Evolutionary conservation across 345 rosid species (phyloP).

Genomic region (Eucalyptus erythrocorys): DNA sequence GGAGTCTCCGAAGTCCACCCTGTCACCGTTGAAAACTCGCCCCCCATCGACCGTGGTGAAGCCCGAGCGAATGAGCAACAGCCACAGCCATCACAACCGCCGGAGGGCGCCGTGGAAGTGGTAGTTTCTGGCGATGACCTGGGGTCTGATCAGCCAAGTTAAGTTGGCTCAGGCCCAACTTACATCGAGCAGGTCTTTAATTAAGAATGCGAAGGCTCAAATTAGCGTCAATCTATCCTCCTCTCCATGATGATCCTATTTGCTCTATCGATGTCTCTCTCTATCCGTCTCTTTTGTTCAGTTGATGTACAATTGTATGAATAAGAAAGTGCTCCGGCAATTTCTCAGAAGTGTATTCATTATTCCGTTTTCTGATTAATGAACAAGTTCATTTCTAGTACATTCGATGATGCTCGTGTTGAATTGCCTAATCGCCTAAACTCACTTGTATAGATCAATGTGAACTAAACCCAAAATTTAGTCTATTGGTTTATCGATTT

Average conservation of each 20-base stretch:
- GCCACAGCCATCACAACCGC: not conserved
- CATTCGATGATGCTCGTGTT: not conserved
- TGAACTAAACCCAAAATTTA: not conserved
- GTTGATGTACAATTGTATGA: no score
- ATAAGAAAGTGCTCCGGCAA: not conserved
- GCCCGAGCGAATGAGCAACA: not conserved
- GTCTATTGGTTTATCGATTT: not conserved
- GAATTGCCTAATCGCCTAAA: not conserved
- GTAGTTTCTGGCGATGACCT: not conserved
- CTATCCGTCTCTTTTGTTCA: no score
- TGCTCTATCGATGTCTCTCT: not conserved
- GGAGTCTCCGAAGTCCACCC: constrained; percentile 11
- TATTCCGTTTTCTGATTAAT: not conserved
- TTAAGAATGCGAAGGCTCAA: not conserved
- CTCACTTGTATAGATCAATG: not conserved
- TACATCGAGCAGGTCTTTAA: not conserved
- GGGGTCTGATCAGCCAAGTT: not conserved
- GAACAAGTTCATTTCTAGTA: not conserved
- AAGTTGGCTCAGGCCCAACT: not conserved
- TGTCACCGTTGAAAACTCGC: not conserved
- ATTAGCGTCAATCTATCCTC: not conserved
- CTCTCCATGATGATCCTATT: not conserved
- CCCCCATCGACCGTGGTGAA: not conserved
- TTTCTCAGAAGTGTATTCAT: not conserved
- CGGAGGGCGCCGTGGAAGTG: not conserved